A percentile compares a stretch with the other conserved stretches of the same genome.
phyloP scores from a whole-genome alignment of 2,329 filamentous ascomycete genomes.

The Bipolaris cookei region DNA sequence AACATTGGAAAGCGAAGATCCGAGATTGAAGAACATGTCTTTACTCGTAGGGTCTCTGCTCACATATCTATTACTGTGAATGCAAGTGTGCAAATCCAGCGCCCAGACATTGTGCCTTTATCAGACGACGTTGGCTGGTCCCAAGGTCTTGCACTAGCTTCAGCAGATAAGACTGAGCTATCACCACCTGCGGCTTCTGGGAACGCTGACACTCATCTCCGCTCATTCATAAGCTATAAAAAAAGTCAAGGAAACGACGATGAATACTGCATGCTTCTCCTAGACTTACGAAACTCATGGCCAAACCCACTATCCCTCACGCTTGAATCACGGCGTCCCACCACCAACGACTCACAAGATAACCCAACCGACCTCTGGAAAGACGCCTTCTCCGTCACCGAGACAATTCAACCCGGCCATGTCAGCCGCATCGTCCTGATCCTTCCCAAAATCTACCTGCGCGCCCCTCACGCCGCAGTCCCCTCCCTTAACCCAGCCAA shows the following conservation, averaged over 20 bases:
- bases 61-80: constrained; percentile 90
- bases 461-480: constrained; percentile 78
- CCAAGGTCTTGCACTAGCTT: constrained; percentile 26
- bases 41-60: constrained; percentile 81
- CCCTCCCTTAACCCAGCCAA: constrained; percentile 80
- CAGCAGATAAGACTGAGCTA: not conserved
- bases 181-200: constrained; percentile 5
- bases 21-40: constrained; percentile 75
- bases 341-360: constrained; percentile 5
- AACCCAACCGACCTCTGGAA: constrained; percentile 12
- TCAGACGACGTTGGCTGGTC: constrained; percentile 72
- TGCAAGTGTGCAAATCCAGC: constrained; percentile 80
- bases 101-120: constrained; percentile 79
- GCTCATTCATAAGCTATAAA: constrained; percentile 54
- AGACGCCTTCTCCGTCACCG: constrained; percentile 41
- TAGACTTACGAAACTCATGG: constrained; percentile 91
- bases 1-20: constrained; percentile 73
- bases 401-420: constrained; percentile 62
- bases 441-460: constrained; percentile 74
- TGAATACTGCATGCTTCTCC: constrained; percentile 76
- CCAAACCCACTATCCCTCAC: constrained; percentile 75
- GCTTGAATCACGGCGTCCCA: constrained; percentile 56
- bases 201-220: constrained; percentile 52
- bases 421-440: constrained; percentile 78
- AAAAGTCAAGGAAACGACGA: constrained; percentile 53